Conservation (phyloP, 2,329 filamentous ascomycete genomes). For the Drechslerella stenobrocha region DNA sequence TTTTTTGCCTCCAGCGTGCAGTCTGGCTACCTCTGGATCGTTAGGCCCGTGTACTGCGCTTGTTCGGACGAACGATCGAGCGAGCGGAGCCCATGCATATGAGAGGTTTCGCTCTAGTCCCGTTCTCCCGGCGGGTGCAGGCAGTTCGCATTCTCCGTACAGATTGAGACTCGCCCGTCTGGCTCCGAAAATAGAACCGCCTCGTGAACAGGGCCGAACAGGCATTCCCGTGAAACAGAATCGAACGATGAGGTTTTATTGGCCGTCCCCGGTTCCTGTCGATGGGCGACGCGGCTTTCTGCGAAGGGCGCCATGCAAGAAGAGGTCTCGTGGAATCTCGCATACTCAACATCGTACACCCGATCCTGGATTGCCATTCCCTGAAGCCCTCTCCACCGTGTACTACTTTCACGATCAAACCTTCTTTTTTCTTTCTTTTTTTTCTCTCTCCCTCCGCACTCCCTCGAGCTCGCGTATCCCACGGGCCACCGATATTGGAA, state of each 20-base stretch:
- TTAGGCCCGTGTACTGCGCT: constrained; percentile 5
- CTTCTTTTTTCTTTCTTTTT: background rate
- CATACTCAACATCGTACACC: constrained; percentile 14
- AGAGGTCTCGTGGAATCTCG: constrained; percentile 41
- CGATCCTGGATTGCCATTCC: constrained; percentile 22
- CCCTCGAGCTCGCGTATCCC: background rate
- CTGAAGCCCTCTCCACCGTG: constrained; percentile 1
- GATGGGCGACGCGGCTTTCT: constrained; percentile 37
- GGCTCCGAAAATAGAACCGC: constrained; percentile 45
- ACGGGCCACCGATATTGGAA: background rate
- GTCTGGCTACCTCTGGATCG: too few relatives aligned
- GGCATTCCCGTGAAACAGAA: constrained; percentile 47
- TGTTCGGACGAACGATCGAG: constrained; percentile 21
- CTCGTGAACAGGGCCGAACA: constrained; percentile 47
- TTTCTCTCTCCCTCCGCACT: too few relatives aligned
- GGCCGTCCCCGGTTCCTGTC: constrained; percentile 36
- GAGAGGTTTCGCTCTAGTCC: constrained; percentile 22
- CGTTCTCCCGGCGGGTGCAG: constrained; percentile 42
- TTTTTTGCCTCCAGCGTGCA: constrained; percentile 4
- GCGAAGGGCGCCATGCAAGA: constrained; percentile 29
- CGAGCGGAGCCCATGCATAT: constrained; percentile 48
- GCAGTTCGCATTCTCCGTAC: constrained; percentile 41
- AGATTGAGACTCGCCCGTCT: constrained; percentile 42
- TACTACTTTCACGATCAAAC: constrained; percentile 8
- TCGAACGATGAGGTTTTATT: constrained; percentile 27